These are phyloP conservation scores for Vaccinium myrtillus DNA, from an alignment of 148 eudicot species.

Conservation along the genomic window DNA sequence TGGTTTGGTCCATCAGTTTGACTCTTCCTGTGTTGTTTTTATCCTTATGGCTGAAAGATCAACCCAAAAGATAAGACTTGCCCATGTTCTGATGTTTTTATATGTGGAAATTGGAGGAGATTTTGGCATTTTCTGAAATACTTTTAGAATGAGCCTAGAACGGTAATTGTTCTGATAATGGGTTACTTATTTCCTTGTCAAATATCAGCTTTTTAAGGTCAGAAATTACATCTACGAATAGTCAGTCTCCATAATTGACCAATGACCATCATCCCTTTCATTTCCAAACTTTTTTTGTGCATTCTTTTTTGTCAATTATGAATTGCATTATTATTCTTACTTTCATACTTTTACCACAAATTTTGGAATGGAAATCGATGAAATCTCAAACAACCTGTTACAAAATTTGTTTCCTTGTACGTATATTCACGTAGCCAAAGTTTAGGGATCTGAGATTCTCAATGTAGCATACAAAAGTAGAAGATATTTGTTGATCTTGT, in stretches of 20 bases:
- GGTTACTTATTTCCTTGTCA: neutral
- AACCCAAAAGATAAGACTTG: neutral
- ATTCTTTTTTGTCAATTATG: neutral
- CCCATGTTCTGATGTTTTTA: neutral
- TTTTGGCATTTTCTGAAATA: neutral
- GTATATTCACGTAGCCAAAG: neutral
- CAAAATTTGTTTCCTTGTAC: neutral
- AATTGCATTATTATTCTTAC: neutral
- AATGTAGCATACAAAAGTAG: neutral
- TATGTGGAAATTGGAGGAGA: neutral
- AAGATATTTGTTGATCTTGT: neutral
- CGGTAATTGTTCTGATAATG: neutral
- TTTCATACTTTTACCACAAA: neutral
- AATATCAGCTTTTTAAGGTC: neutral
- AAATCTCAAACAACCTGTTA: neutral
- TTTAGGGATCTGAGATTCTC: neutral
- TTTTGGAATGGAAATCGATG: neutral
- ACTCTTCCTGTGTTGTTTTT: neutral
- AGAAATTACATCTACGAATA: neutral
- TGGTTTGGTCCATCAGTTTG: conserved; percentile 11
- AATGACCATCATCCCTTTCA: neutral
- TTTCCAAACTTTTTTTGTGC: neutral
- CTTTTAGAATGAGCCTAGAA: neutral
- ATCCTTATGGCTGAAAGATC: neutral
- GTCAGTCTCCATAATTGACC: neutral